phyloP scores from a whole-genome alignment of 495 filamentous ascomycete species.

The Penicillium riverlandense region DNA sequence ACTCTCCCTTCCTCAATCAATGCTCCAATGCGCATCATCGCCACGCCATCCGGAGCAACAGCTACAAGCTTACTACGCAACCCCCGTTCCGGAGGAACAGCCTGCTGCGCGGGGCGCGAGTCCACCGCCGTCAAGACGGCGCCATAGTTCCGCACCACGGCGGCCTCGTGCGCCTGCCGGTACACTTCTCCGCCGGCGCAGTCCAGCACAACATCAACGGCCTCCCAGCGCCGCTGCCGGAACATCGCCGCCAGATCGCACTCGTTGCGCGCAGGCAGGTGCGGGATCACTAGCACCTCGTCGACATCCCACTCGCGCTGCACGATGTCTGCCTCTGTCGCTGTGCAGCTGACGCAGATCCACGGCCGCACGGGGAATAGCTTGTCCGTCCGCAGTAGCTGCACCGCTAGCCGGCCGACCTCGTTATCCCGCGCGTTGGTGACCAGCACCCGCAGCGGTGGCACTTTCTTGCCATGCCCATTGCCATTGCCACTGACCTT shows the following conservation, averaged over 20 bases:
- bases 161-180: slow-evolving; percentile 22
- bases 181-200: slow-evolving; percentile 27
- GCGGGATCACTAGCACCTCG: slow-evolving; percentile 21
- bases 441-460: slow-evolving; percentile 24
- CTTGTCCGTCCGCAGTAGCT: slow-evolving; percentile 25
- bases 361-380: slow-evolving; percentile 31
- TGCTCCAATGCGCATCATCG: slow-evolving; percentile 21
- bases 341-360: slow-evolving; percentile 33
- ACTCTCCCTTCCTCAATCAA: slow-evolving; percentile 27
- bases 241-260: slow-evolving; percentile 27
- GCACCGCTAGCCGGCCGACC: slow-evolving; percentile 29
- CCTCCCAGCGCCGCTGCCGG: slow-evolving; percentile 20
- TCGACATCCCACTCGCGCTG: slow-evolving; percentile 22
- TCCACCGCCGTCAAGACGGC: slow-evolving; percentile 32
- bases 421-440: slow-evolving; percentile 32
- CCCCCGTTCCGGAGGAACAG: slow-evolving; percentile 8
- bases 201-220: slow-evolving; percentile 37
- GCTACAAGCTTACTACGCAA: slow-evolving; percentile 30
- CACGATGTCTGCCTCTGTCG: slow-evolving; percentile 19
- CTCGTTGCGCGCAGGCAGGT: slow-evolving; percentile 11
- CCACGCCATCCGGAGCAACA: slow-evolving; percentile 28
- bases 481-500: neutral
- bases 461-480: slow-evolving; percentile 7
- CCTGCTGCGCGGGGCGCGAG: slow-evolving; percentile 13
- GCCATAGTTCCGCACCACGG: slow-evolving; percentile 28